Conservation (phyloP, 2,329 filamentous ascomycete species). For the Pyrenophora graminea region DNA sequence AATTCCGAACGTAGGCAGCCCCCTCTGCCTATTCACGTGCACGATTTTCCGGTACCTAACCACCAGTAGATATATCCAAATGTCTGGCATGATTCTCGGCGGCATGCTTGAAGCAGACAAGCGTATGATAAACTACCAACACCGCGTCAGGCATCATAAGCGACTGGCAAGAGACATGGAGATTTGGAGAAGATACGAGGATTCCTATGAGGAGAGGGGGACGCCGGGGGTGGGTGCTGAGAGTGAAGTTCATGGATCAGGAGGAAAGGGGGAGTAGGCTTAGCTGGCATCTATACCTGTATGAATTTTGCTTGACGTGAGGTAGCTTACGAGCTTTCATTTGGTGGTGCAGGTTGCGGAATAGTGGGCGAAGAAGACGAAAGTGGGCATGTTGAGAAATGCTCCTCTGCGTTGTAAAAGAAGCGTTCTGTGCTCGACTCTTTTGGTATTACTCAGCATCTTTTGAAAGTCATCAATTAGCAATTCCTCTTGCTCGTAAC, state of each 20-base stretch:
- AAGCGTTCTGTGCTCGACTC: too few relatives aligned
- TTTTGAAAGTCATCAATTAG: too few relatives aligned
- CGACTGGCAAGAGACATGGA: conserved; percentile 67
- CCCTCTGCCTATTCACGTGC: background rate
- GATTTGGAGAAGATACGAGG: conserved; percentile 70
- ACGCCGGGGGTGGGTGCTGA: conserved; percentile 45
- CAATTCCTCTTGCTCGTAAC: too few relatives aligned
- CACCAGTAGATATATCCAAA: conserved; percentile 71
- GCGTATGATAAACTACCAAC: conserved; percentile 69
- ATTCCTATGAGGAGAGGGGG: conserved; percentile 57
- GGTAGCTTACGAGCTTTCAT: too few relatives aligned
- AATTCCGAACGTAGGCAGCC: conserved; percentile 41
- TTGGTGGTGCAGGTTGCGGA: too few relatives aligned
- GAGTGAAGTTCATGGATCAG: conserved; percentile 28
- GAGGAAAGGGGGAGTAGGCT: conserved; percentile 2
- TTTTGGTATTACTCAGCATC: too few relatives aligned
- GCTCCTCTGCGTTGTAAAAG: too few relatives aligned
- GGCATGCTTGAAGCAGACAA: conserved; percentile 76
- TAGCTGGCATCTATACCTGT: too few relatives aligned
- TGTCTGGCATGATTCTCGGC: conserved; percentile 83
- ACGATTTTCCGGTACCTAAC: conserved; percentile 3
- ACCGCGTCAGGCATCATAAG: conserved; percentile 66
- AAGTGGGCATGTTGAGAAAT: too few relatives aligned
- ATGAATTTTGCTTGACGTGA: too few relatives aligned
- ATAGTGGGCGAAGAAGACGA: too few relatives aligned